Evolutionary conservation across 148 eudicot species (phyloP).

Genomic region (Fagopyrum homotropicum): DNA sequence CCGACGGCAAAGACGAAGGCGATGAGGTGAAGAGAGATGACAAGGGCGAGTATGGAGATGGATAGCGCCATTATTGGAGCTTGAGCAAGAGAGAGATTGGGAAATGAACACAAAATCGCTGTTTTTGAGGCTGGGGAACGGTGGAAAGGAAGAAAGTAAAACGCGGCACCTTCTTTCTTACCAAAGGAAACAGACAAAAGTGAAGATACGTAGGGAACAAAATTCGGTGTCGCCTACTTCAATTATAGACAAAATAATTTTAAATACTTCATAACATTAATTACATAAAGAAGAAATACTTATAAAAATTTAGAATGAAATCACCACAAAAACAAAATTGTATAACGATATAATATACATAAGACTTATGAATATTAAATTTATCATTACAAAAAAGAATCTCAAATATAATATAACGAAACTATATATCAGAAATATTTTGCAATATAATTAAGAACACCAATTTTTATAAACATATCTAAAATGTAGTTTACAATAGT

Average conservation of each 20-base stretch:
- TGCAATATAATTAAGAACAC: too few relatives aligned
- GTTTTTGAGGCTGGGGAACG: neutral
- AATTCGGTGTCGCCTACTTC: neutral
- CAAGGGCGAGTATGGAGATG: conserved; percentile 39
- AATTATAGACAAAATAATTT: neutral
- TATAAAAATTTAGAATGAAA: too few relatives aligned
- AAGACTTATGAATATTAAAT: too few relatives aligned
- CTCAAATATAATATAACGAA: too few relatives aligned
- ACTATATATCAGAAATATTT: too few relatives aligned
- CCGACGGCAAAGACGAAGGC: conserved; percentile 89
- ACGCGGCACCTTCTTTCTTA: neutral
- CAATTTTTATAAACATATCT: too few relatives aligned
- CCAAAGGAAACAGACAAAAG: neutral
- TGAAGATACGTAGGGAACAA: neutral
- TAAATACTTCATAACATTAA: too few relatives aligned
- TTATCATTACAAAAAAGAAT: too few relatives aligned
- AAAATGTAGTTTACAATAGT: too few relatives aligned
- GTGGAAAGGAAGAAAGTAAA: neutral
- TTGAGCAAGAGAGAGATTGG: conserved; percentile 3
- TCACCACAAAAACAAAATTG: too few relatives aligned
- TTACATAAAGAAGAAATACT: too few relatives aligned
- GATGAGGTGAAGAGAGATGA: conserved; percentile 69
- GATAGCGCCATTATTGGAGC: conserved; percentile 51
- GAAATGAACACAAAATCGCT: neutral
- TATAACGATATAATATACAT: too few relatives aligned